Conservation (phyloP, 2,329 filamentous ascomycete genomes). For the Harringtonia lauricola region DNA sequence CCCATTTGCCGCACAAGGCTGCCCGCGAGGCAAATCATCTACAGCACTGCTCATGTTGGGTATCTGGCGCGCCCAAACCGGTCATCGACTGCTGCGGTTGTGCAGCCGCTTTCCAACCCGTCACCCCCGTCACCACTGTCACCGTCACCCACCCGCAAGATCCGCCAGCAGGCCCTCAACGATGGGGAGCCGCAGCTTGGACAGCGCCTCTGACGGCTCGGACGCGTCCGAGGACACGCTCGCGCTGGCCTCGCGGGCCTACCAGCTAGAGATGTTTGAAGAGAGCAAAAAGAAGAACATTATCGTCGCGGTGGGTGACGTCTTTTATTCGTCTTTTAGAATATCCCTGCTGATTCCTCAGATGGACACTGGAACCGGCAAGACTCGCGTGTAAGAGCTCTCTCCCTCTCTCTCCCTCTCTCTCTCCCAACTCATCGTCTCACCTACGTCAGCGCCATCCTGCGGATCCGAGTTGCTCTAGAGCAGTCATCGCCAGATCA, state of each 20-base stretch:
- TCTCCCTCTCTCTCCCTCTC: not conserved
- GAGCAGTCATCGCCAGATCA: slow-evolving; percentile 40
- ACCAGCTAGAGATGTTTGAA: slow-evolving; percentile 68
- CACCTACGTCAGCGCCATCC: slow-evolving; percentile 44
- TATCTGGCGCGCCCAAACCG: too few relatives aligned
- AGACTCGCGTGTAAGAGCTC: slow-evolving; percentile 58
- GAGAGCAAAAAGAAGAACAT: slow-evolving; percentile 57
- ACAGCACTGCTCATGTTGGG: too few relatives aligned
- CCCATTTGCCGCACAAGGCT: too few relatives aligned
- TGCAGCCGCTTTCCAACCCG: too few relatives aligned
- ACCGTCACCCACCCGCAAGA: too few relatives aligned
- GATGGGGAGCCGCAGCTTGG: too few relatives aligned
- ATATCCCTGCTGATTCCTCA: slow-evolving; percentile 17
- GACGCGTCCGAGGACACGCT: not conserved
- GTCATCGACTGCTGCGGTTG: too few relatives aligned
- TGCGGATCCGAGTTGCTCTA: slow-evolving; percentile 56
- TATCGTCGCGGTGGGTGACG: slow-evolving; percentile 50
- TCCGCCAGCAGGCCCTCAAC: too few relatives aligned
- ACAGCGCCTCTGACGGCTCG: too few relatives aligned
- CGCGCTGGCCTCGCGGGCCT: slow-evolving; percentile 31
- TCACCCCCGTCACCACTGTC: too few relatives aligned
- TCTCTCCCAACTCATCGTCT: not conserved
- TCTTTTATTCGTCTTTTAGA: not conserved
- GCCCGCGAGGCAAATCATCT: too few relatives aligned
- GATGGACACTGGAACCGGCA: slow-evolving; percentile 76